Base-by-base conservation (phyloP, 305 asterid genomes). In the Ajuga reptans region DNA sequence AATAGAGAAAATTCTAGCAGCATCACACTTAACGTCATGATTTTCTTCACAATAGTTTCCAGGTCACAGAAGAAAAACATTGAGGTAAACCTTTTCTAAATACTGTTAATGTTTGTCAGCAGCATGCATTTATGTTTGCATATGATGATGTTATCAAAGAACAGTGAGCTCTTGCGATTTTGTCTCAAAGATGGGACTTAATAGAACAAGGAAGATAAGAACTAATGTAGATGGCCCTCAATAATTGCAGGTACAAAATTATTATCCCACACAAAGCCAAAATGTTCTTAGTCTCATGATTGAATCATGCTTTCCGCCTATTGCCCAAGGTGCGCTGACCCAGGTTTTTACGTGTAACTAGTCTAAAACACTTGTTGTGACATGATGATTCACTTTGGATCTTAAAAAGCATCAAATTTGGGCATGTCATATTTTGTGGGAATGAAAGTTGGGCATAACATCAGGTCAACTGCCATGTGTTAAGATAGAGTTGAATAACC, bases 401-500 rank as follows among this genome's bases (percentile, higher is more conserved):
- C 72, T 18, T 58, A 46, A 64, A 21, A 61, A 15, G 36, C 14
- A 5, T 46, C 36, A 42, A 52, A 50, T 51, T 1, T 31, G 1
- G 57, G 52, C 31, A 27, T 37, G 33, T 42, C 68, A 21, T 21
- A 61, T 41, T 66, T 46, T 60, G 34, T 37, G 66, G 8, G 18
- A 43, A 55, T 64, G 55, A 68, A 67, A 57, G 49, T 52, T 8
- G 55, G 12, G 59, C 50, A 49, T 59, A 53, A 72, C 73, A 50
- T 63, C 72, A 79, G 58, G 77, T 74, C 36, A 52, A 37, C 37
- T 68, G 6, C 47, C 55, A 68, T 34, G 51, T 67, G 36, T 65
- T 66, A 75, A 58, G 66, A 64, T 55, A 68, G 72, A 61, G 37
- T 7, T 47, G 58, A 43, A 70, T 39, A 73, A 73, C 73, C 62